Percentiles rank a stretch among this genome's conserved stretches.
phyloP scores from a whole-genome alignment of 768 basidiomycete genomes.

The Leccinum boreale region DNA sequence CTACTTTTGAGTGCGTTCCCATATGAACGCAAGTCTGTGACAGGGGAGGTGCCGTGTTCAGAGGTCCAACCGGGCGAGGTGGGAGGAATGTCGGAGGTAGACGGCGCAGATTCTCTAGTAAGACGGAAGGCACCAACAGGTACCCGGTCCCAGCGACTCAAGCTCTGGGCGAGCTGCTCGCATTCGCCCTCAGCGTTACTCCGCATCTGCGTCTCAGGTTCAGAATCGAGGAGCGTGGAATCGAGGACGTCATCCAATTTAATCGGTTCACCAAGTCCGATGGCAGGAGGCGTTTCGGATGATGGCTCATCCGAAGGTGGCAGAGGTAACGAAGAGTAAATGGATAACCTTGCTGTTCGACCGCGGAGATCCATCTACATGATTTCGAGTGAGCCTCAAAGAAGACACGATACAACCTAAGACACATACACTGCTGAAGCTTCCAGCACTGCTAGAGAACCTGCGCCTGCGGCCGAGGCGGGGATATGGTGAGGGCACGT shows the following conservation, averaged over 20 bases:
- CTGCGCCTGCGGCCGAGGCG: constrained; percentile 22
- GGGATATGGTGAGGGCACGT: constrained; percentile 32
- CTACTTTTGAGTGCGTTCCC: constrained; percentile 50
- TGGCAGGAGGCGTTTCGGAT: constrained; percentile 34
- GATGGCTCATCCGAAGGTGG: constrained; percentile 35
- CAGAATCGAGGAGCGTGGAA: constrained; percentile 63
- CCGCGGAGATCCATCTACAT: constrained; percentile 30
- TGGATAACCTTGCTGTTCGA: constrained; percentile 33
- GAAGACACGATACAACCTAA: constrained; percentile 2
- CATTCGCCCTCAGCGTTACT: constrained; percentile 34
- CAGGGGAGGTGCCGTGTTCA: constrained; percentile 21
- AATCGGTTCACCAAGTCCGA: constrained; percentile 47
- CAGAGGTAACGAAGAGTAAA: constrained; percentile 30
- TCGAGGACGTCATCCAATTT: constrained; percentile 75
- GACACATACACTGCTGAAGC: constrained; percentile 36
- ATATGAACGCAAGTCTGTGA: constrained; percentile 23
- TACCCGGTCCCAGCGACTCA: constrained; percentile 72
- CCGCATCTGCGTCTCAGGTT: constrained; percentile 37
- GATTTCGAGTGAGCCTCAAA: constrained; percentile 5
- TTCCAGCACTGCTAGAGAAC: constrained; percentile 31
- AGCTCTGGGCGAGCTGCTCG: constrained; percentile 43
- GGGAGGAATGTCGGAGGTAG: constrained; percentile 24
- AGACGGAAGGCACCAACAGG: constrained; percentile 72
- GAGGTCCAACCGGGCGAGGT: constrained; percentile 30
- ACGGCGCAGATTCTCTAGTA: constrained; percentile 38